phyloP scores from a whole-genome alignment of 129 eudicot genomes.

The Artemisia tridentata region DNA sequence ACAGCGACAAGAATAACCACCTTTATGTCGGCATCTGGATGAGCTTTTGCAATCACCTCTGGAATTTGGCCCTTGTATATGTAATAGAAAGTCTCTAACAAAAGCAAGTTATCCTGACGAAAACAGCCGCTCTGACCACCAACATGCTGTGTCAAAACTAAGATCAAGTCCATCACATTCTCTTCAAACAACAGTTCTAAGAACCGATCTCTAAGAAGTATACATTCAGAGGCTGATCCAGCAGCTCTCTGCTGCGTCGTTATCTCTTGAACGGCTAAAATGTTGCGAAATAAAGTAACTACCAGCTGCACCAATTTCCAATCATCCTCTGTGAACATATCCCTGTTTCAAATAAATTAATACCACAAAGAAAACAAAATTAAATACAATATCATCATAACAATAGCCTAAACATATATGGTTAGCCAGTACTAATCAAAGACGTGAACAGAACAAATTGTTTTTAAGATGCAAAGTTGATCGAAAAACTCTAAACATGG shows the following conservation, averaged over 20 bases:
- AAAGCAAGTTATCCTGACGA: constrained; percentile 88
- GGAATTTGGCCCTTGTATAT: constrained; percentile 75
- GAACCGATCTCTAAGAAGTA: constrained; percentile 73
- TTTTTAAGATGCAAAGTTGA: constrained; percentile 16
- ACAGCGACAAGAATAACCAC: constrained; percentile 34
- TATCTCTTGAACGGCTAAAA: constrained; percentile 81
- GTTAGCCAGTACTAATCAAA: constrained; percentile 14
- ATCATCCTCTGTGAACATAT: constrained; percentile 84
- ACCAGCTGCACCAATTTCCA: constrained; percentile 95
- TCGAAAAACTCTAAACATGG: constrained; percentile 1
- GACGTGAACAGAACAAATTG: not conserved
- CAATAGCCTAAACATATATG: constrained; percentile 7
- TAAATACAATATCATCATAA: constrained; percentile 9
- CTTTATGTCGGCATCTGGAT: constrained; percentile 48
- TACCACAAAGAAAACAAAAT: not conserved
- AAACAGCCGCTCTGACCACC: constrained; percentile 64
- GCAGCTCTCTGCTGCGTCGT: constrained; percentile 65
- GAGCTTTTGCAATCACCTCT: constrained; percentile 67
- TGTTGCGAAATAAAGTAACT: constrained; percentile 82
- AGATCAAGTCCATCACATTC: constrained; percentile 84
- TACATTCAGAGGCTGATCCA: constrained; percentile 65
- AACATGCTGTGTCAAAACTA: constrained; percentile 82
- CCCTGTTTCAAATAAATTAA: constrained; percentile 43
- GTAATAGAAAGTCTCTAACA: constrained; percentile 73
- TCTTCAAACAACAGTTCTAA: constrained; percentile 76